Conservation (phyloP, 2,329 filamentous ascomycete genomes). For the Cladophialophora carrionii region DNA sequence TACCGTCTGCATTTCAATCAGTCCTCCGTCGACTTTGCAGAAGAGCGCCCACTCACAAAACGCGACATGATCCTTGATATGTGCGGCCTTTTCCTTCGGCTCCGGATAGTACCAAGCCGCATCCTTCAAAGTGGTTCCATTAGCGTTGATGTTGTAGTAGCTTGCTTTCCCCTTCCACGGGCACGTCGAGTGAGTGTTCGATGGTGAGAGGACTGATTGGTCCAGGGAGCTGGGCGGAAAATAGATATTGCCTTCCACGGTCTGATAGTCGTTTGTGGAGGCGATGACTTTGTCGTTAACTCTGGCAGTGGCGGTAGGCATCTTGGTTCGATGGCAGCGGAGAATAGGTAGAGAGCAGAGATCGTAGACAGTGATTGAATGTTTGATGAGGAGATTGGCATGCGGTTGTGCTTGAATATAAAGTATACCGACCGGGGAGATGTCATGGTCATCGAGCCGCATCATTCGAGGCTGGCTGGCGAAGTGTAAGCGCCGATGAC, state of each 20-base stretch:
- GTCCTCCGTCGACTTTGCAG: neutral
- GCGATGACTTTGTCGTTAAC: conserved; percentile 57
- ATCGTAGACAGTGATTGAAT: neutral
- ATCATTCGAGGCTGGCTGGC: neutral
- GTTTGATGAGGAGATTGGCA: neutral
- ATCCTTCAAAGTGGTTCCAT: conserved; percentile 55
- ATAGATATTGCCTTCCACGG: conserved; percentile 64
- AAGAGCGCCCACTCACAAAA: conserved; percentile 55
- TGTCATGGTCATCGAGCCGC: neutral
- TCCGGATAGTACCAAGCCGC: conserved; percentile 64
- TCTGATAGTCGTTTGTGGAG: conserved; percentile 56
- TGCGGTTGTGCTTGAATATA: neutral
- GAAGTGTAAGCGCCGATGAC: conserved; percentile 6
- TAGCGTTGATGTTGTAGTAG: conserved; percentile 59
- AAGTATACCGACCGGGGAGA: neutral
- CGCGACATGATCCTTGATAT: conserved; percentile 60
- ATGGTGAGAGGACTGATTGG: conserved; percentile 50
- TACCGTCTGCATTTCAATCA: conserved; percentile 15
- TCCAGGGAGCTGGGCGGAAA: conserved; percentile 54
- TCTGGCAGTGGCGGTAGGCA: conserved; percentile 52
- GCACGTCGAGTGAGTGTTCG: conserved; percentile 55
- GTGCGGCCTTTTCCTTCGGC: conserved; percentile 54
- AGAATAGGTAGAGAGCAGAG: neutral
- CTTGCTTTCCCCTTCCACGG: conserved; percentile 62
- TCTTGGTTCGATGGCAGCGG: conserved; percentile 28